phyloP scores from a whole-genome alignment of 2,329 filamentous ascomycete genomes.

The Trichoderma breve region DNA sequence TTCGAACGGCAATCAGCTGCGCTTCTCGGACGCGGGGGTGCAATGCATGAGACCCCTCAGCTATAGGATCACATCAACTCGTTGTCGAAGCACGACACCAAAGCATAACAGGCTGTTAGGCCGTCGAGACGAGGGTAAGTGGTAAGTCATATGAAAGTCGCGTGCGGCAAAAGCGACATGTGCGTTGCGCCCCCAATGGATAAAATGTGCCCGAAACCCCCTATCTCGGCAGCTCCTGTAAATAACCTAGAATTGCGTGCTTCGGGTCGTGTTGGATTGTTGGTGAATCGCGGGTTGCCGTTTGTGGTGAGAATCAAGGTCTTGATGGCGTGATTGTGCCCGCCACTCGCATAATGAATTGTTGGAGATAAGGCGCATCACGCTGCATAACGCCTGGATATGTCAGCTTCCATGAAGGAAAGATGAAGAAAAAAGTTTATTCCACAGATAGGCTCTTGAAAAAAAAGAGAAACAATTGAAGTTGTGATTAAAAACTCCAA shows the following conservation, averaged over 20 bases:
- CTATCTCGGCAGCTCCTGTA: background rate
- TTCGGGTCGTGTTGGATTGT: background rate
- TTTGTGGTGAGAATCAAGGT: conserved; percentile 11
- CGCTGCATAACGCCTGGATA: background rate
- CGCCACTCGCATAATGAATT: conserved; percentile 15
- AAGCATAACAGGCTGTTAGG: background rate
- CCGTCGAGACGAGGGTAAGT: background rate
- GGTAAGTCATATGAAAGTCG: background rate
- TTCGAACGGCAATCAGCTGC: conserved; percentile 4
- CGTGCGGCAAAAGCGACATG: background rate
- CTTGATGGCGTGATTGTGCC: conserved; percentile 17
- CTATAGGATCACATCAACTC: conserved; percentile 9
- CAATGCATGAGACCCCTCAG: background rate
- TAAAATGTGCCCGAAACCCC: background rate
- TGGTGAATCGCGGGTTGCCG: background rate
- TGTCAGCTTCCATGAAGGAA: background rate
- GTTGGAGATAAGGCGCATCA: conserved; percentile 1
- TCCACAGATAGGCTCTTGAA: background rate
- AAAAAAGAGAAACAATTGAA: background rate
- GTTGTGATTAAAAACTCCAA: background rate
- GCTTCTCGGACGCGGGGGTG: background rate
- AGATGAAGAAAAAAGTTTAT: background rate
- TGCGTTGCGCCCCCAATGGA: background rate
- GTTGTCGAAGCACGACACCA: conserved; percentile 12
- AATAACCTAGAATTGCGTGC: conserved; percentile 5